phyloP scores from a whole-genome alignment of 108 stramenopile species.

The Nannochloropsis oceanica region DNA sequence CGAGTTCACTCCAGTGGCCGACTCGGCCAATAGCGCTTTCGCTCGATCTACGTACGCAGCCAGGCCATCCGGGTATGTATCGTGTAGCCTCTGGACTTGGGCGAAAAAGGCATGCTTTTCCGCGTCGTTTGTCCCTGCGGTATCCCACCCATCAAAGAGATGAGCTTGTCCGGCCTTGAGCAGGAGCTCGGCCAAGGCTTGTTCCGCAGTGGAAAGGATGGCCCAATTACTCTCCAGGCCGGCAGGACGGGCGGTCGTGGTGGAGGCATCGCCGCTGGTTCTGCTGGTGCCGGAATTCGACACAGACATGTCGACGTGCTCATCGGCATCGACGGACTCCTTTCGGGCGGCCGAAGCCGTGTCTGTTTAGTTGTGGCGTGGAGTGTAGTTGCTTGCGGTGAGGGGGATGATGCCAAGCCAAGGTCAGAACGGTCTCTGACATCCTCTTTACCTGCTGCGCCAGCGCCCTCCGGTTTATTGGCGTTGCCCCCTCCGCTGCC shows the following conservation, averaged over 20 bases:
- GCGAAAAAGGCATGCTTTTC: conserved; percentile 7
- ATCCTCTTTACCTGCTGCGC: not conserved
- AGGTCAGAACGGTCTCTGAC: too few relatives aligned
- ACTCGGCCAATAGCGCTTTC: conserved; percentile 9
- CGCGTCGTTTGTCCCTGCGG: conserved; percentile 13
- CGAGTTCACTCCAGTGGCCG: conserved; percentile 5
- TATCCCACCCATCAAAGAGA: conserved; percentile 10
- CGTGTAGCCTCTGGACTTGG: conserved; percentile 11
- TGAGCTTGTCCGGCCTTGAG: conserved; percentile 4
- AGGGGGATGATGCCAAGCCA: too few relatives aligned
- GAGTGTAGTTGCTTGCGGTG: too few relatives aligned
- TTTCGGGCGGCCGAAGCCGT: too few relatives aligned
- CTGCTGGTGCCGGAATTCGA: too few relatives aligned
- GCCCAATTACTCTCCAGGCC: not conserved
- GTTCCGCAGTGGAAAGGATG: not conserved
- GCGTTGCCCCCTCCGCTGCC: not conserved
- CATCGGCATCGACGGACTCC: too few relatives aligned
- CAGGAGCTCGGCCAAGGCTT: conserved; percentile 6
- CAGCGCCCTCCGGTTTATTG: not conserved
- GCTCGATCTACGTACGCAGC: conserved; percentile 22
- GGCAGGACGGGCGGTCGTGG: too few relatives aligned
- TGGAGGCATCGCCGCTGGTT: too few relatives aligned
- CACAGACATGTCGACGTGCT: too few relatives aligned
- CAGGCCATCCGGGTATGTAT: conserved; percentile 17
- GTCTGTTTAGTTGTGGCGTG: too few relatives aligned